Percentiles rank a stretch among this genome's conserved stretches.
These are phyloP conservation scores for Penicillium manginii DNA, from an alignment of 495 filamentous ascomycete genomes.

Conservation along the genomic window DNA sequence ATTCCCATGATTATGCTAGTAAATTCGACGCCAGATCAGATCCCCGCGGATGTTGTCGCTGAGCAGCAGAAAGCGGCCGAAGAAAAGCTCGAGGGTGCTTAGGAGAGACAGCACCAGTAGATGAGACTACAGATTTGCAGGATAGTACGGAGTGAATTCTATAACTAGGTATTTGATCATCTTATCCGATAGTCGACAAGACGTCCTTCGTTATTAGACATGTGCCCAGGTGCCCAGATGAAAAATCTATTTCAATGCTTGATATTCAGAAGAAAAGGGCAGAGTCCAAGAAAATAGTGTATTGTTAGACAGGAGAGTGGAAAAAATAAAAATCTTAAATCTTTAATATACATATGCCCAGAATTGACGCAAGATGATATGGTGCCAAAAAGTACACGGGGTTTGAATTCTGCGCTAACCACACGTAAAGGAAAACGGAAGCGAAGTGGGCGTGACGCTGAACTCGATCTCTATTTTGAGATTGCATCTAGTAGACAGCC, in stretches of 20 bases:
- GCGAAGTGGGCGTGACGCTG: slow-evolving; percentile 8
- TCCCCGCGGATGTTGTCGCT: slow-evolving; percentile 36
- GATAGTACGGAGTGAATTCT: no score
- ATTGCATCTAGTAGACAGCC: slow-evolving; percentile 13
- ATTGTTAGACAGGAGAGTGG: slow-evolving; percentile 40
- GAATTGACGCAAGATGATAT: slow-evolving; percentile 25
- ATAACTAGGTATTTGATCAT: no score
- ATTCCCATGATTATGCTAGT: slow-evolving; percentile 34
- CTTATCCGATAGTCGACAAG: no score
- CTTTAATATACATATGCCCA: slow-evolving; percentile 33
- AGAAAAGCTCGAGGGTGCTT: slow-evolving; percentile 16
- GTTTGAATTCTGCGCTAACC: slow-evolving; percentile 14
- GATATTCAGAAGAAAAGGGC: background rate
- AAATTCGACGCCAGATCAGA: slow-evolving; percentile 33
- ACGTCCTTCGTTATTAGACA: no score
- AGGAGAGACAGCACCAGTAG: no score
- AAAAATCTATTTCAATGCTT: no score
- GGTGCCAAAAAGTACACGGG: slow-evolving; percentile 28
- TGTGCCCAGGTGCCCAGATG: no score
- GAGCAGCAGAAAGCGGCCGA: slow-evolving; percentile 28
- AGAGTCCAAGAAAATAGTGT: background rate
- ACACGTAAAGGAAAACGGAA: background rate
- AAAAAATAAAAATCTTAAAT: slow-evolving; percentile 26
- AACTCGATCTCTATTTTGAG: slow-evolving; percentile 11
- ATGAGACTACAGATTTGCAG: no score